These are phyloP conservation scores for Auricularia sp. DNA, from an alignment of 768 basidiomycete species.

Conservation along the genomic window DNA sequence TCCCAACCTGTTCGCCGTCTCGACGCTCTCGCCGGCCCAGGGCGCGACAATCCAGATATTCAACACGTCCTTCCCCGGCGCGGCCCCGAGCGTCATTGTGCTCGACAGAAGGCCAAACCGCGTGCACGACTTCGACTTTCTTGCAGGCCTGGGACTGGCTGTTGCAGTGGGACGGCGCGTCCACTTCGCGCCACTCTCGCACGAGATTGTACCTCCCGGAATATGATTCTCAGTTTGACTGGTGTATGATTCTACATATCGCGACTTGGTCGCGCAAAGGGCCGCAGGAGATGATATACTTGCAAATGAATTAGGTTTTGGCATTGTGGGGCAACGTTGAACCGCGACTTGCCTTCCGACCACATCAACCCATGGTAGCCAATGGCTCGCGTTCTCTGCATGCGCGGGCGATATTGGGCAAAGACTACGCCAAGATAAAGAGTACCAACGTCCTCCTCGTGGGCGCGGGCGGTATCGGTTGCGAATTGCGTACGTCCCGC, in stretches of 20 bases:
- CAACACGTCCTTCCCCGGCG: conserved; percentile 52
- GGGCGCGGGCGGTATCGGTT: conserved; percentile 95
- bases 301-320: no score
- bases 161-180: conserved; percentile 54
- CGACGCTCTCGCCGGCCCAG: conserved; percentile 43
- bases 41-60: conserved; percentile 65
- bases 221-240: neutral
- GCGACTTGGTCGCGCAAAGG: no score
- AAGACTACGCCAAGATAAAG: conserved; percentile 49
- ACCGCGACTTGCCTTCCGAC: no score
- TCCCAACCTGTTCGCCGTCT: conserved; percentile 70
- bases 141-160: conserved; percentile 47
- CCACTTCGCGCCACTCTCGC: conserved; percentile 23
- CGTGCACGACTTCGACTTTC: conserved; percentile 69
- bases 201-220: neutral
- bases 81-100: conserved; percentile 49
- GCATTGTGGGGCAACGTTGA: no score
- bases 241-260: no score
- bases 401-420: conserved; percentile 70
- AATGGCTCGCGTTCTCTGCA: conserved; percentile 28
- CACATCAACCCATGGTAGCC: neutral
- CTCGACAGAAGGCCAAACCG: conserved; percentile 53
- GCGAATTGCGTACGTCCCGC: conserved; percentile 67
- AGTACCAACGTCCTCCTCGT: conserved; percentile 73
- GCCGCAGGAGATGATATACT: no score